A percentile compares a stretch with the other conserved stretches of the same genome.
Evolutionary conservation across 257 asterid species (phyloP).

Genomic region (Jasminum sambac): DNA sequence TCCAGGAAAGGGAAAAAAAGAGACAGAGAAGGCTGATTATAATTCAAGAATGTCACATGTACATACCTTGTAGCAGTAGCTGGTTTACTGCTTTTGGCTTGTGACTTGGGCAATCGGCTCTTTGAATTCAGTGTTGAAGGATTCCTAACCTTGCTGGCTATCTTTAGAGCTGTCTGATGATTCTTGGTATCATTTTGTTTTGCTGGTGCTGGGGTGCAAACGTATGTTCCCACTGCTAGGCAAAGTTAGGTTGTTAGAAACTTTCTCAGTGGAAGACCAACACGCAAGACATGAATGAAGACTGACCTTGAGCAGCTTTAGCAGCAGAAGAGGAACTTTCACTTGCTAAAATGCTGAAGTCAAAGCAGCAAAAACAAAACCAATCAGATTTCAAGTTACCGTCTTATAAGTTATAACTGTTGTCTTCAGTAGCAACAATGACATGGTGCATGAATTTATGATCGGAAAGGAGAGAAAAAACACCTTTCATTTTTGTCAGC

Average conservation of each 20-base stretch:
- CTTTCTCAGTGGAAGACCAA: neutral
- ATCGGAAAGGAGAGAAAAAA: conserved; percentile 13
- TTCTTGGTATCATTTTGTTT: conserved; percentile 41
- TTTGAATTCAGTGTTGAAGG: conserved; percentile 66
- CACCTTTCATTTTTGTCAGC: conserved; percentile 32
- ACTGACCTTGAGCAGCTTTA: conserved; percentile 40
- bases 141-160: conserved; percentile 59
- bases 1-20: neutral
- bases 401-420: neutral
- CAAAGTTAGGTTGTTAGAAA: conserved; percentile 10
- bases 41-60: neutral
- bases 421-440: neutral
- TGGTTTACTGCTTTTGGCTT: conserved; percentile 48
- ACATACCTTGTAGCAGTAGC: conserved; percentile 59
- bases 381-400: neutral
- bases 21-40: neutral
- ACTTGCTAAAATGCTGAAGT: conserved; percentile 26
- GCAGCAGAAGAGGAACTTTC: conserved; percentile 19
- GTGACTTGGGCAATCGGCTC: conserved; percentile 49
- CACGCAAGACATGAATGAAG: conserved; percentile 1
- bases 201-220: conserved; percentile 67
- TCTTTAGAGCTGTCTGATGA: conserved; percentile 58
- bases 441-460: neutral
- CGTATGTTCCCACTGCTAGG: conserved; percentile 29
- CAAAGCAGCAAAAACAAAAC: conserved; percentile 12